Base-by-base conservation (phyloP, 2,329 filamentous ascomycete genomes). In the Neurospora crassa region DNA sequence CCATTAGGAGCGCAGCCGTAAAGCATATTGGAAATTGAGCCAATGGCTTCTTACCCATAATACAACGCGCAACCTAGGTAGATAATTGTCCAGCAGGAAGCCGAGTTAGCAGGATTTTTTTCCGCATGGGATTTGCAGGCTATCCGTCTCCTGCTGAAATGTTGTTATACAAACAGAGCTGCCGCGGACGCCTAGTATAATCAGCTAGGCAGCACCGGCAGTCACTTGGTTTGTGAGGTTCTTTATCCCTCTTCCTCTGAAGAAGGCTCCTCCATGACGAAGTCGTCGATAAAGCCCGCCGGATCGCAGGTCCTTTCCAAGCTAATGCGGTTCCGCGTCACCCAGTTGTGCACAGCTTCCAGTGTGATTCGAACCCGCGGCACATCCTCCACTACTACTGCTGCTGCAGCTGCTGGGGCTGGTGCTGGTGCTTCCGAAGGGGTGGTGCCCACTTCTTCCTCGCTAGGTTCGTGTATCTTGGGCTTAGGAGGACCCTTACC, bases 251-350 rank as follows among this genome's bases (percentile, higher is more conserved):
- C 82, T 12, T 79, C 81, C 16, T 80, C 79, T 6, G 75, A 77
- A 12, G 72, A 78, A 71, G 78, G 79, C 40, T 76, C 73, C 76
- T 83, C 86, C 68, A 86, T 81, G 14, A 88, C 88, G 79, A 91
- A 92, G 70, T 88, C 86, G 73, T 90, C 88, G 7, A 91, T 81
- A 75, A 97, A 97, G 0, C 92, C 93, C 1, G 89, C 86, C 5
- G 90, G 87, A 79, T 92, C 90, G 69, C 96, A 92, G 1, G 90
- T 86, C 76, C 86, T 86, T 70, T 88, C 86, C 69, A 95, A 78
- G 69, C 85, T 86, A 71, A 94, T 87, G 67, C 83, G 82, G 76
- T 93, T 86, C 71, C 81, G 82, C 68, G 85, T 83, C 12, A 91
- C 88, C 89, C 92, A 97, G 53, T 85, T 85, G 76, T 89, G 84